These are phyloP conservation scores for Barnettozyma californica DNA, from an alignment of 805 yeast species.

Conservation along the genomic window DNA sequence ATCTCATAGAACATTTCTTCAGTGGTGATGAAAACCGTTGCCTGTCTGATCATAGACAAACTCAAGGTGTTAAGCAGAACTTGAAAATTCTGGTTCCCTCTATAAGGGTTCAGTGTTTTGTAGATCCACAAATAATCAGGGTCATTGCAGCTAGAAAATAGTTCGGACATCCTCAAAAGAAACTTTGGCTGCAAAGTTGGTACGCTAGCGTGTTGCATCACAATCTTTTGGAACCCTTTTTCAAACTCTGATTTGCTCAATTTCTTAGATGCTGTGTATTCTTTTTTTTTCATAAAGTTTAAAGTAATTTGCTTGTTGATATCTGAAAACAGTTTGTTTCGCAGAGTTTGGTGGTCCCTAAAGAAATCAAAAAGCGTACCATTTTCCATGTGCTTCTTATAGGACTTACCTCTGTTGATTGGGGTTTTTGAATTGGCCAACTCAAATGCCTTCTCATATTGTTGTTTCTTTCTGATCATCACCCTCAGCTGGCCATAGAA, in stretches of 20 bases:
- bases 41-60: constrained; percentile 5
- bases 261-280: neutral
- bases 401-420: neutral
- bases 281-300: constrained; percentile 1
- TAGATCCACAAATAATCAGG: constrained; percentile 2
- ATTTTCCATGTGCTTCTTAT: constrained; percentile 1
- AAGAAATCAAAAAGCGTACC: constrained; percentile 3
- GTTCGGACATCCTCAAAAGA: constrained; percentile 1
- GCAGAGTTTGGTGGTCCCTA: neutral
- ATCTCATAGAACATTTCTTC: constrained; percentile 8
- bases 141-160: neutral
- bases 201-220: neutral
- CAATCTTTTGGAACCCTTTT: neutral
- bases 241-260: constrained; percentile 1
- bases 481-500: constrained; percentile 1
- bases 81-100: constrained; percentile 5
- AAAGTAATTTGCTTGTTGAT: neutral
- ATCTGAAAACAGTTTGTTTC: constrained; percentile 4
- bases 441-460: neutral
- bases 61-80: constrained; percentile 6
- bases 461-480: neutral
- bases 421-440: neutral
- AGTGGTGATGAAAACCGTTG: neutral
- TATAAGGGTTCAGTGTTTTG: constrained; percentile 1
- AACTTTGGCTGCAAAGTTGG: constrained; percentile 4